Evolutionary conservation across 2,329 filamentous ascomycete species (phyloP), one percentile per base, ranked within the genome.

Genomic region (Arthrobotrys conoides): DNA sequence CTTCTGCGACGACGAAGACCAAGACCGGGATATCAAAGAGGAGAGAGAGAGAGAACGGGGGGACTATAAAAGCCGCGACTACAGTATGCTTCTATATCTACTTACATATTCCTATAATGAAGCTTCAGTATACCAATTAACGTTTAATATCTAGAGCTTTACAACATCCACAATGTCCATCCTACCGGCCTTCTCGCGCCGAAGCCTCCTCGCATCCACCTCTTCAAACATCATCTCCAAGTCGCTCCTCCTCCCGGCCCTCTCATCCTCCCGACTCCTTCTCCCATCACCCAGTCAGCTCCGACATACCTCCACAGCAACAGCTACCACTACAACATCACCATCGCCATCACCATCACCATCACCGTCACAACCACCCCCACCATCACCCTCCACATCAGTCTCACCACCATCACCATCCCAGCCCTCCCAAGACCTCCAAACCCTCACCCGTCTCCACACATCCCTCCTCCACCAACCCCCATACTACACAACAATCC

Each of bases 401-500:
- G n/a, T n/a, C 16, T 10, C 69, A 41, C 30, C 64, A 57, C 16
- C 51, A 51, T n/a, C 63, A 22, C 24, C 51, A 16, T 8, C 20
- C 18, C 44, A 38, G 27, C 33, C 16, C 8, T 20, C 59, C 9
- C 57, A 55, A 33, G 10, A 66, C 59, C 44, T 68, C 30, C 20
- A 77, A 72, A 51, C 44, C 66, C 61, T 51, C 64, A 80, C 51
- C 30, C 51, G 16, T 70, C 81, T 61, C 51, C 82, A 70, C 33
- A 92, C 92, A 0, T 87, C 93, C 57, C 89, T 96, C 59, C 88
- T 88, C 81, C 88, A 91, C 10, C 93, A 96, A 85, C 89, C 91
- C 2, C 86, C 88, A 22, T 92, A 93, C 87, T 96, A 95, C 87
- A 89, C 93, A 83, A 93, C 91, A 55, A 87, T 91, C 71, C 92